A percentile compares a stretch with the other conserved stretches of the same genome.
These are phyloP conservation scores for Gossypium davidsonii DNA, from an alignment of 441 rosid species.

Conservation along the genomic window DNA sequence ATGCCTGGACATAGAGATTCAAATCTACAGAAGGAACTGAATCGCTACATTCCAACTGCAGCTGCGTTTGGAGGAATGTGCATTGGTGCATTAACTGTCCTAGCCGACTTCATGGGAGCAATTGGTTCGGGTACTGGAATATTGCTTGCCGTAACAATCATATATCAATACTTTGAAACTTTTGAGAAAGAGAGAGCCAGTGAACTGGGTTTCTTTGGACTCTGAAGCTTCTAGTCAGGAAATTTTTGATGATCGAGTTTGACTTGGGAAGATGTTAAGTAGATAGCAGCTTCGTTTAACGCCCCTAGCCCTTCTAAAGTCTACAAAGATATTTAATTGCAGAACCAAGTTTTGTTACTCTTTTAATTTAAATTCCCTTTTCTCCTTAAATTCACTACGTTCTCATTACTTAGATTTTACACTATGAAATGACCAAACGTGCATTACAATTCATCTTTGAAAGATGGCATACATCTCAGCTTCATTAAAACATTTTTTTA, in stretches of 20 bases:
- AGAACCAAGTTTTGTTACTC: not conserved
- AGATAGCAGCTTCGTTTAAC: conserved; percentile 11
- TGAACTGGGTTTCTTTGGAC: conserved; percentile 42
- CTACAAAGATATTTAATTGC: too few relatives aligned
- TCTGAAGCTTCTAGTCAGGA: conserved; percentile 11
- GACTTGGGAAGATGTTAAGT: not conserved
- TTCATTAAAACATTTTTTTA: too few relatives aligned
- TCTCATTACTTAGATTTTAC: not conserved
- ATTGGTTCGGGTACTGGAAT: conserved; percentile 67
- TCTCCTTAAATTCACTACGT: not conserved
- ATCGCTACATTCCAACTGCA: conserved; percentile 47
- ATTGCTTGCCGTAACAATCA: conserved; percentile 48
- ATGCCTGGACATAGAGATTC: conserved; percentile 8
- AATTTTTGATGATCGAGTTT: not conserved
- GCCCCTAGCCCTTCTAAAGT: not conserved
- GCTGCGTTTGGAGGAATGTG: conserved; percentile 72
- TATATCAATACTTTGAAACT: conserved; percentile 42
- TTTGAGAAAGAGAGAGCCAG: conserved; percentile 46
- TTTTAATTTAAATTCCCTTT: not conserved
- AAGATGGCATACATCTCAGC: not conserved
- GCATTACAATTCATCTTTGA: not conserved
- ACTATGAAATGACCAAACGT: not conserved
- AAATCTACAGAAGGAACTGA: not conserved
- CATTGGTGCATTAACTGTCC: conserved; percentile 58
- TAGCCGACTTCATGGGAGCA: conserved; percentile 54